Evolutionary conservation across 495 filamentous ascomycete genomes (phyloP), one percentile per base, ranked within the genome.

Genomic region (Recurvomyces mirabilis): DNA sequence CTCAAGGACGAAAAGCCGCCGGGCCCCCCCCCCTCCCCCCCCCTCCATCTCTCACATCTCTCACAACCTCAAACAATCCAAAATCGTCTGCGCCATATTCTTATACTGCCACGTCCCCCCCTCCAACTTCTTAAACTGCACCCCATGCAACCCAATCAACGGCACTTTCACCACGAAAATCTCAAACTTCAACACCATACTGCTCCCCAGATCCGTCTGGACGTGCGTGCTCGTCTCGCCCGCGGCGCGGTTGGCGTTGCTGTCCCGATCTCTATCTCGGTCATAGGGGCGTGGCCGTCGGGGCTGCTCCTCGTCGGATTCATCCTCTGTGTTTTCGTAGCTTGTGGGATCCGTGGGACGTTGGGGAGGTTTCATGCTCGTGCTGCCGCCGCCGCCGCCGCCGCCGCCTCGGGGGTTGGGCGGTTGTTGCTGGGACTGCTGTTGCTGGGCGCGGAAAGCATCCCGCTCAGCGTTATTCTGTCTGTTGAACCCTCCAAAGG

Each of bases 61-160:
- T 29, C 26, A 95, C 47, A 98, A 72, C 59, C 84, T 75, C 58
- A 99, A 61, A 54, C 89, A 87, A 56, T 81, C 74, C 51, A 99
- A 67, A 60, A 99, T 96, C 58, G 84, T 84, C 62, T 93, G 86
- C 32, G 91, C 91, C 84, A 96, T 87, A 49, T 86, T 84, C 67
- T 94, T 93, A 60, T 95, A 99, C 64, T 94, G 87, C 88, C 88
- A 95, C 49, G 91, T 94, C 29, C 88, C 84, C 5, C 91, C 93
- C 22, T 84, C 77, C 34, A 96, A 79, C 62, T 89, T 86, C 72
- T 99, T 99, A 69, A 99, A 99, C 62, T 99, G 91, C 38, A 99
- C 85, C 31, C 91, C 91, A 56, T 96, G 88, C 47, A 99, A 64
- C 17, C 81, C 84, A 52, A 99, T 81, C 38, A 99, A 65, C 20